Conservation (phyloP, 2,329 filamentous ascomycete species). For the Fusarium sp. region DNA sequence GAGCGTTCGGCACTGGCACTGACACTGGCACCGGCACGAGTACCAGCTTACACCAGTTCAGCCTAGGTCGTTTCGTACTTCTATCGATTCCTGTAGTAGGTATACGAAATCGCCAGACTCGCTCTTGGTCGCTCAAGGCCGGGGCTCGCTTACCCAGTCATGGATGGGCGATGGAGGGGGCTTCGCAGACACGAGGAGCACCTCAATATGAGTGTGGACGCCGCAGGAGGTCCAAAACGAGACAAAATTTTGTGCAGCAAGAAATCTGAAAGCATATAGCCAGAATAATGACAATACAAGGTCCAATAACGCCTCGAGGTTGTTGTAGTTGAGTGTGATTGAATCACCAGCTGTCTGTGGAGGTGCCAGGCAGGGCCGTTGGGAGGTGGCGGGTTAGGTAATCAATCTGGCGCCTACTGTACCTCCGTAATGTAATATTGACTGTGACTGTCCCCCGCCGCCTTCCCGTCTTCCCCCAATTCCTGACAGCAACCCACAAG, state of each 20-base stretch:
- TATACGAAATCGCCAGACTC: conserved; percentile 27
- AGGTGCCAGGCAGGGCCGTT: conserved; percentile 42
- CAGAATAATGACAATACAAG: conserved; percentile 8
- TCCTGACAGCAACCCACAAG: conserved; percentile 14
- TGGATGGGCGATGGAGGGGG: conserved; percentile 34
- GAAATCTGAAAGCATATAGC: neutral
- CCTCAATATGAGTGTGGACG: conserved; percentile 22
- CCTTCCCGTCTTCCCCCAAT: conserved; percentile 11
- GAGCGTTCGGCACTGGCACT: conserved; percentile 38
- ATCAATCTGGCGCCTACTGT: neutral
- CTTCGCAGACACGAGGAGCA: conserved; percentile 27
- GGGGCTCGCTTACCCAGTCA: conserved; percentile 44
- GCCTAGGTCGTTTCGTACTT: conserved; percentile 8
- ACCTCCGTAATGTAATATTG: neutral
- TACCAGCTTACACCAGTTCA: conserved; percentile 6
- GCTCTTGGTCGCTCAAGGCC: conserved; percentile 31
- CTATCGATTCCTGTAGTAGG: conserved; percentile 11
- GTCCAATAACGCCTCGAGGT: conserved; percentile 13
- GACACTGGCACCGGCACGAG: conserved; percentile 26
- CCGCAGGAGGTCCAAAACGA: conserved; percentile 5
- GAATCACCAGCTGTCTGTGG: conserved; percentile 45
- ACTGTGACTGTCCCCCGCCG: neutral
- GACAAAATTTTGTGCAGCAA: conserved; percentile 4
- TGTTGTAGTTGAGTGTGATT: conserved; percentile 39
- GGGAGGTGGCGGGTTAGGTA: conserved; percentile 26